Base-by-base conservation (phyloP, 805 yeast genomes). In the Candida railenensis region DNA sequence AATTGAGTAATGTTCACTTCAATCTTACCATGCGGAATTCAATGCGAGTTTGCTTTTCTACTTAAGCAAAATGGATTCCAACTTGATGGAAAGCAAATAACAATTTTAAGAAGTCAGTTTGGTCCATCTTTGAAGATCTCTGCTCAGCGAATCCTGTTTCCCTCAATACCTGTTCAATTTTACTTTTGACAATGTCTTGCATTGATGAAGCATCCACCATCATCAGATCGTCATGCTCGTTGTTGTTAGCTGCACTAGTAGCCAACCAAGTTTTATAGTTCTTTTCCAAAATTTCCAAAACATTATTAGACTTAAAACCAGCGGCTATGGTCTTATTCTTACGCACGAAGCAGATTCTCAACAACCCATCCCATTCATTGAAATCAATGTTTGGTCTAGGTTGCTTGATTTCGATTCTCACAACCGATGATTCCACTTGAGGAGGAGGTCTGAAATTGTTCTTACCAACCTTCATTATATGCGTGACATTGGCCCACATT, bases 401-500 rank as follows among this genome's bases (percentile, higher is more conserved):
- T 46, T 68, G 76, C 66, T 94, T 94, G 47, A 94, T 84, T 66
- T 92, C 98, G 33, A 94, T 82, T 59, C 96, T 80, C 16, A 94
- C 98, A 41, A 94, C 99, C 32, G 96, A 85, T 0, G 97, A 90
- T 66, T 94, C 99, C 48, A 94, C 99, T 66, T 94, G 91, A 48
- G 99, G 99, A 9, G 99, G 99, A 20, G 99, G 99, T 57, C 97
- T 78, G 74, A 94, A 94, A 62, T 94, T 94, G 63, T 94, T 94
- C 62, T 83, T 87, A 20, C 98, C 98, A 25, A 94, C 99, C 67
- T 94, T 94, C 99, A 94, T 94, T 45, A 94, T 88, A 65, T 94
- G 99, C 5, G 96, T 90, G 14, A 94, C 97, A 53, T 89, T 89
- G n/a, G 97, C 97, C 97, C 98, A 94, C 98, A 94, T 92, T 62